phyloP scores from a whole-genome alignment of 176 grass and related monocot genomes.

The Musa beccarii region DNA sequence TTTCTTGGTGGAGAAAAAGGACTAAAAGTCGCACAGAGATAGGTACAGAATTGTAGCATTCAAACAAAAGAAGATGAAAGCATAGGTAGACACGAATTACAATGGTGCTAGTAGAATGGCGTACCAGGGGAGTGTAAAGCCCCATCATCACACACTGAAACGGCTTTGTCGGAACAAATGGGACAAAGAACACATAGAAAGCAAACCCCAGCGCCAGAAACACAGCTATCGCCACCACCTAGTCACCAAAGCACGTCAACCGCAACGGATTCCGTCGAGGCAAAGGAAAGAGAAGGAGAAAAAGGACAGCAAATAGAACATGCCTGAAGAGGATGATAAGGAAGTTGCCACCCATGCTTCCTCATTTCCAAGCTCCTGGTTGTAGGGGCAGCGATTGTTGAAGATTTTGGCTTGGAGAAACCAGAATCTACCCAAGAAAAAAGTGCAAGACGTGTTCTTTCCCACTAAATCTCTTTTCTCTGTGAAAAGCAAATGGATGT shows the following conservation, averaged over 20 bases:
- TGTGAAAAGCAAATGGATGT: neutral
- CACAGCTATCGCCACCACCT: constrained; percentile 96
- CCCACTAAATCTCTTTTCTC: neutral
- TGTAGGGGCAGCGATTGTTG: neutral
- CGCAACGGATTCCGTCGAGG: neutral
- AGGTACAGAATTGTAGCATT: neutral
- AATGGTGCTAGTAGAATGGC: neutral
- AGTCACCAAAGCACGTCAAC: neutral
- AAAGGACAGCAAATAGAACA: neutral
- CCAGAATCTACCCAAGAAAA: neutral
- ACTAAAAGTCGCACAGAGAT: neutral
- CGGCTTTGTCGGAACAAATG: constrained; percentile 57
- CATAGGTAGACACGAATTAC: too few relatives aligned
- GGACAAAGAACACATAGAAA: constrained; percentile 96
- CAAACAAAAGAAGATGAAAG: constrained; percentile 1
- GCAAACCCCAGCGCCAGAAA: constrained; percentile 87
- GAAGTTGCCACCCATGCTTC: constrained; percentile 97
- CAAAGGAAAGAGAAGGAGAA: constrained; percentile 1
- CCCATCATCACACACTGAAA: constrained; percentile 60
- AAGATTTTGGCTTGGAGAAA: neutral
- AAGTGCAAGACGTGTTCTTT: neutral
- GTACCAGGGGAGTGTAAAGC: constrained; percentile 87
- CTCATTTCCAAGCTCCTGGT: constrained; percentile 42
- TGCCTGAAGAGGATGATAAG: constrained; percentile 95
- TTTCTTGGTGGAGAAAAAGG: neutral